Conservation (phyloP, 495 filamentous ascomycete genomes). For the Penicillium simplicissimum region DNA sequence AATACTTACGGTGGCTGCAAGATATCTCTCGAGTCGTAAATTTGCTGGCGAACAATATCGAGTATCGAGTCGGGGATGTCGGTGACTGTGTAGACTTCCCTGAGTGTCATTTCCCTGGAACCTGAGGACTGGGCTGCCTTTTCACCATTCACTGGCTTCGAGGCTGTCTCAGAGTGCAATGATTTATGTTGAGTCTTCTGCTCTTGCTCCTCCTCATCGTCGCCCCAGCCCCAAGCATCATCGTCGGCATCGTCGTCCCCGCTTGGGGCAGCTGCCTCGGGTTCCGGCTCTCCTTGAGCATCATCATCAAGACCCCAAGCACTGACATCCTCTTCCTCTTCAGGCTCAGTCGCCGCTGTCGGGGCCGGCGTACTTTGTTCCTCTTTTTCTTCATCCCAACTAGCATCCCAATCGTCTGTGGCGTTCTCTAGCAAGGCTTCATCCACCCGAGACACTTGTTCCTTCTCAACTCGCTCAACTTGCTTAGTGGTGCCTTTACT, state of each 20-base stretch:
- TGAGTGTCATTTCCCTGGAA: slow-evolving; percentile 70
- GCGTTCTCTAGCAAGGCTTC: slow-evolving; percentile 58
- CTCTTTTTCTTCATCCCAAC: slow-evolving; percentile 65
- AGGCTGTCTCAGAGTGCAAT: slow-evolving; percentile 14
- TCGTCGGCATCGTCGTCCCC: slow-evolving; percentile 47
- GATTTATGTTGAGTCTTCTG: slow-evolving; percentile 23
- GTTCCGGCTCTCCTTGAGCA: slow-evolving; percentile 30
- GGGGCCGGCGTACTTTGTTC: slow-evolving; percentile 38
- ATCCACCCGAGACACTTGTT: slow-evolving; percentile 69
- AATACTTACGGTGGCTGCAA: slow-evolving; percentile 52
- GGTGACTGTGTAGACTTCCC: slow-evolving; percentile 84
- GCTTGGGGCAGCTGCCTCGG: slow-evolving; percentile 16
- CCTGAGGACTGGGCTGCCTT: slow-evolving; percentile 17
- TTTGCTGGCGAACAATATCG: slow-evolving; percentile 65
- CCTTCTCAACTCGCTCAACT: slow-evolving; percentile 84
- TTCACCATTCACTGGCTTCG: slow-evolving; percentile 22
- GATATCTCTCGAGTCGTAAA: slow-evolving; percentile 68
- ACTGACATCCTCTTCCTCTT: slow-evolving; percentile 60
- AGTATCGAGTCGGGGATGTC: slow-evolving; percentile 78
- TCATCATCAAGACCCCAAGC: slow-evolving; percentile 66
- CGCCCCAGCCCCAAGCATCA: slow-evolving; percentile 76
- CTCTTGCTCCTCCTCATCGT: slow-evolving; percentile 50
- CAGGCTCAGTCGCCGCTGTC: slow-evolving; percentile 8
- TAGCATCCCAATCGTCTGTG: slow-evolving; percentile 74
- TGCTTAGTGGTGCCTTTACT: slow-evolving; percentile 62